phyloP scores from a whole-genome alignment of 352 stramenopile species.

The Saprolegnia parasitica region DNA sequence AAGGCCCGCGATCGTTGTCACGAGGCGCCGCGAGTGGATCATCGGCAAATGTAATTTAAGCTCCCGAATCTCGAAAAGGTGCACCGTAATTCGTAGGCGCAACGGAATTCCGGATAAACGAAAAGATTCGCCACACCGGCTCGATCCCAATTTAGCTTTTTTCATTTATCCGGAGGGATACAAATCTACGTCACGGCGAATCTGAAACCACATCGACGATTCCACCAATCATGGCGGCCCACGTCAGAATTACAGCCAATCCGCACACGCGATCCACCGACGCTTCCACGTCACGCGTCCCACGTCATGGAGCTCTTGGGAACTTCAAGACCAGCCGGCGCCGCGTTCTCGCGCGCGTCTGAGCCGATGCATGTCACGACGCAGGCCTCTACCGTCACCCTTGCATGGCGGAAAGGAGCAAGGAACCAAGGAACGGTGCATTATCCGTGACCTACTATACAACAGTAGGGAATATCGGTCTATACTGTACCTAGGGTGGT shows the following conservation, averaged over 20 bases:
- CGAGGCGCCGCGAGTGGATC: conserved; percentile 27
- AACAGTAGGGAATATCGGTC: too few relatives aligned
- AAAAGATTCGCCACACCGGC: background rate
- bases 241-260: background rate
- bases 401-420: too few relatives aligned
- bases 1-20: conserved; percentile 16
- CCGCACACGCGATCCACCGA: background rate
- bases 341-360: too few relatives aligned
- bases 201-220: conserved; percentile 5
- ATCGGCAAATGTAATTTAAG: conserved; percentile 20
- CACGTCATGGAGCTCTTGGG: background rate
- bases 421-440: too few relatives aligned
- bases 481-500: too few relatives aligned
- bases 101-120: background rate
- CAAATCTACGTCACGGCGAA: conserved; percentile 1
- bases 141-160: background rate
- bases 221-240: background rate
- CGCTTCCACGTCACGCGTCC: background rate
- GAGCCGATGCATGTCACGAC: too few relatives aligned
- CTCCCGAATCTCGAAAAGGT: background rate
- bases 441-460: too few relatives aligned
- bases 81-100: background rate
- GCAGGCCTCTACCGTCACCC: too few relatives aligned
- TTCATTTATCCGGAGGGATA: conserved; percentile 13
- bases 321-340: too few relatives aligned